Conservation (phyloP, 352 stramenopile species). For the Phytophthora hibernalis region DNA sequence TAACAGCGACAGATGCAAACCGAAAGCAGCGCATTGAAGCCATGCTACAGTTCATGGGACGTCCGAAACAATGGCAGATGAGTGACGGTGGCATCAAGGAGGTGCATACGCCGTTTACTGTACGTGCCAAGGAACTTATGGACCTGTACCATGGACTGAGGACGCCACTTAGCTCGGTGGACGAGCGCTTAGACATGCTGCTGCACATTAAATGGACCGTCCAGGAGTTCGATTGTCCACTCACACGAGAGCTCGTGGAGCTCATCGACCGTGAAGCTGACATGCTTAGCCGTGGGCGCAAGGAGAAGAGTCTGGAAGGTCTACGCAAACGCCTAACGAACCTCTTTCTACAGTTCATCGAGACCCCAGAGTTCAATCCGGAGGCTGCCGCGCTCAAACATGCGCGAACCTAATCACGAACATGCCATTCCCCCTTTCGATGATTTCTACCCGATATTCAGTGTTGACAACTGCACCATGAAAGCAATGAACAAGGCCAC, state of each 20-base stretch:
- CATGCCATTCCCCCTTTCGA: neutral
- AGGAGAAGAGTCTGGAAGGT: slow-evolving; percentile 80
- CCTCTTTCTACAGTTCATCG: slow-evolving; percentile 93
- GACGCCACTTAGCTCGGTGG: slow-evolving; percentile 57
- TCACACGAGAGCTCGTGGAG: slow-evolving; percentile 92
- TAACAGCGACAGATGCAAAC: slow-evolving; percentile 80
- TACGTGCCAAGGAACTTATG: slow-evolving; percentile 89
- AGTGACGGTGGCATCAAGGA: slow-evolving; percentile 89
- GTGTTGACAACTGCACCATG: no score
- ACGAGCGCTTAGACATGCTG: slow-evolving; percentile 92
- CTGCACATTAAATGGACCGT: slow-evolving; percentile 94
- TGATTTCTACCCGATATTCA: neutral
- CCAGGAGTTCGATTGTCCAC: slow-evolving; percentile 91
- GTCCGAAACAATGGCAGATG: slow-evolving; percentile 93
- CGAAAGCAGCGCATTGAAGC: slow-evolving; percentile 85
- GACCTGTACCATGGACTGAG: slow-evolving; percentile 89
- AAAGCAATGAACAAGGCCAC: no score
- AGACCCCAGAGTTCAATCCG: slow-evolving; percentile 94
- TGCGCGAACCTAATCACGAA: slow-evolving; percentile 15
- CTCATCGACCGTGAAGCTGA: slow-evolving; percentile 94
- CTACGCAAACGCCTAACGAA: slow-evolving; percentile 88
- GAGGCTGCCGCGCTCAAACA: slow-evolving; percentile 76
- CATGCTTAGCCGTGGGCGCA: slow-evolving; percentile 89
- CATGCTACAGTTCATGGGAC: slow-evolving; percentile 91
- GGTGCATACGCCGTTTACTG: slow-evolving; percentile 91